Conservation (phyloP, 495 filamentous ascomycete genomes). For the Patellaria atrata region DNA sequence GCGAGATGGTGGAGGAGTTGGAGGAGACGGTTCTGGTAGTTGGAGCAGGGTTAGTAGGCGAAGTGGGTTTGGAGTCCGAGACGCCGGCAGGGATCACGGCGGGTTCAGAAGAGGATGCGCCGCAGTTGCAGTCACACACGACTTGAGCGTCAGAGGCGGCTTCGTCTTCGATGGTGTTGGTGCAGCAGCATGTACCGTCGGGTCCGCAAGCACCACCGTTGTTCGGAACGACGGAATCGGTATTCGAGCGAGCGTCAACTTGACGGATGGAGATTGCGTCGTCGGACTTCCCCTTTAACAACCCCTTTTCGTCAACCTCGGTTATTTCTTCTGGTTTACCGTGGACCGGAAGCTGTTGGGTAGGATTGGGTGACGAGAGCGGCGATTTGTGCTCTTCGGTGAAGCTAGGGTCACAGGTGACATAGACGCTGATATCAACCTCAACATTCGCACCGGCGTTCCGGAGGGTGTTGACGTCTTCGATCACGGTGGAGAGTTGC, state of each 20-base stretch:
- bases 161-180: slow-evolving; percentile 35
- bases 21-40: slow-evolving; percentile 8
- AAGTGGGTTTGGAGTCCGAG: slow-evolving; percentile 1
- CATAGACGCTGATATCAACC: slow-evolving; percentile 42
- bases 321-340: slow-evolving; percentile 1
- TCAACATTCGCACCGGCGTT: slow-evolving; percentile 25
- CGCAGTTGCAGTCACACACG: slow-evolving; percentile 24
- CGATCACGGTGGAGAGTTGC: slow-evolving; percentile 42
- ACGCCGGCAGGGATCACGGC: neutral
- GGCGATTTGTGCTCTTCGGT: slow-evolving; percentile 20
- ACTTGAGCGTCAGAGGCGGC: slow-evolving; percentile 20
- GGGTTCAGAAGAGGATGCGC: slow-evolving; percentile 14
- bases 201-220: slow-evolving; percentile 22
- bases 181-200: slow-evolving; percentile 40
- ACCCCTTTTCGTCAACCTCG: slow-evolving; percentile 4
- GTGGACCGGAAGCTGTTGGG: slow-evolving; percentile 5
- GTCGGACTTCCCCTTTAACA: slow-evolving; percentile 8
- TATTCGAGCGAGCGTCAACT: slow-evolving; percentile 1
- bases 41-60: slow-evolving; percentile 2
- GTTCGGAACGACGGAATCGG: neutral
- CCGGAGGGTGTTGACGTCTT: slow-evolving; percentile 31
- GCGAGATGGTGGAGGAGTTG: slow-evolving; percentile 1
- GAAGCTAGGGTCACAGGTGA: slow-evolving; percentile 42
- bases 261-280: slow-evolving; percentile 11
- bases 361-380: slow-evolving; percentile 4